Evolutionary conservation across 345 rosid genomes (phyloP).

Genomic region (Populus ilicifolia): DNA sequence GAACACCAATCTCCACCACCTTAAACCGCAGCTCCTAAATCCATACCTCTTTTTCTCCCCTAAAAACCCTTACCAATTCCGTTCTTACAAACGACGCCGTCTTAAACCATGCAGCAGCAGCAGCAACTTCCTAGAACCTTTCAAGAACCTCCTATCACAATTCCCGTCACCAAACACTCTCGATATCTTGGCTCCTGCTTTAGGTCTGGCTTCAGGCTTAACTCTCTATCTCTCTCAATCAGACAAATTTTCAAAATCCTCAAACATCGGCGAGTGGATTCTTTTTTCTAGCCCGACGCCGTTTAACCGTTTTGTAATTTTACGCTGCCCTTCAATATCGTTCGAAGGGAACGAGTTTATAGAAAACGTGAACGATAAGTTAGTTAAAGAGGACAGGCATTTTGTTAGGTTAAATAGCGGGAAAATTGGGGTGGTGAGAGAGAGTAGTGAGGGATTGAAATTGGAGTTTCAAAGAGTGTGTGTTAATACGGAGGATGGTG

Average conservation of each 20-base stretch:
- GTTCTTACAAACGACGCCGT: conserved; percentile 50
- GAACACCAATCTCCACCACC: conserved; percentile 22
- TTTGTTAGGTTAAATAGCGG: conserved; percentile 68
- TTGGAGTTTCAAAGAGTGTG: conserved; percentile 79
- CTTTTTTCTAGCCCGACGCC: conserved; percentile 78
- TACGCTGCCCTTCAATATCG: conserved; percentile 74
- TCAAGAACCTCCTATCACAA: conserved; percentile 30
- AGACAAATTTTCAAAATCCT: neutral
- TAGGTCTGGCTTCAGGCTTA: conserved; percentile 64
- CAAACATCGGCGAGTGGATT: conserved; percentile 72
- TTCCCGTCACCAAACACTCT: conserved; percentile 32
- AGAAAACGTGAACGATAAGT: conserved; percentile 59
- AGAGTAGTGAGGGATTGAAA: conserved; percentile 18
- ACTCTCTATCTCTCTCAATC: conserved; percentile 38
- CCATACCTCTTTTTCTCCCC: conserved; percentile 20
- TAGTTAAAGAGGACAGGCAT: conserved; percentile 73
- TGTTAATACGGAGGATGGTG: conserved; percentile 64
- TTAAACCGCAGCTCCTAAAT: conserved; percentile 14
- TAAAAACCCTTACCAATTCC: conserved; percentile 28
- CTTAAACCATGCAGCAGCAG: conserved; percentile 20
- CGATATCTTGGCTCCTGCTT: conserved; percentile 44
- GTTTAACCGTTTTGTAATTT: conserved; percentile 79
- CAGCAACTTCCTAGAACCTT: conserved; percentile 34
- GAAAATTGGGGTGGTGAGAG: conserved; percentile 33
- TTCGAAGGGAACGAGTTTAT: conserved; percentile 43